Percentiles rank a stretch among this genome's conserved stretches.
phyloP scores from a whole-genome alignment of 805 yeast species.

The Candida awuae region DNA sequence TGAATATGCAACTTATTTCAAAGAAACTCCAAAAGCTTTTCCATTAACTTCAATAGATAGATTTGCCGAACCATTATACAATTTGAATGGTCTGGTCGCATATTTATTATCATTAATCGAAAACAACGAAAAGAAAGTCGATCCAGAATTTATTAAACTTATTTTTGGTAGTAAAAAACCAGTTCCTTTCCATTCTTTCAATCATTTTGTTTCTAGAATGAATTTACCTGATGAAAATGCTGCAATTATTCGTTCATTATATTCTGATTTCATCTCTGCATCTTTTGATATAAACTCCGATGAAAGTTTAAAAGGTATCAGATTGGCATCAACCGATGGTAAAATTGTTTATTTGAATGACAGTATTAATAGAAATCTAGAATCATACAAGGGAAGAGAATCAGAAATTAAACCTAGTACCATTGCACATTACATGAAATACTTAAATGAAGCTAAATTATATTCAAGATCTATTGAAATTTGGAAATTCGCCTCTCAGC shows the following conservation, averaged over 20 bases:
- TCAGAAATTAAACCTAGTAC: slow-evolving; percentile 11
- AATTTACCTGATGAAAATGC: slow-evolving; percentile 8
- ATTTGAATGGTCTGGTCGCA: slow-evolving; percentile 14
- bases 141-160: slow-evolving; percentile 18
- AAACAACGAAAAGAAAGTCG: slow-evolving; percentile 11
- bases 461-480: slow-evolving; percentile 11
- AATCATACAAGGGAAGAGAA: slow-evolving; percentile 6
- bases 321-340: slow-evolving; percentile 7
- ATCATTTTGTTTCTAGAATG: not conserved
- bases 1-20: slow-evolving; percentile 22
- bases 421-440: slow-evolving; percentile 11
- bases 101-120: slow-evolving; percentile 17
- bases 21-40: slow-evolving; percentile 14
- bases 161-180: slow-evolving; percentile 7
- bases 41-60: slow-evolving; percentile 1
- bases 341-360: slow-evolving; percentile 9
- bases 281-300: slow-evolving; percentile 26
- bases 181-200: not conserved
- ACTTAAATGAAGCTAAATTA: slow-evolving; percentile 9
- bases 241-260: slow-evolving; percentile 6
- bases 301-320: slow-evolving; percentile 18
- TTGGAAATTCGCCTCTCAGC: slow-evolving; percentile 17
- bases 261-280: slow-evolving; percentile 1
- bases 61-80: slow-evolving; percentile 8
- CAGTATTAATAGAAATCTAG: slow-evolving; percentile 4